A percentile compares a stretch with the other conserved stretches of the same genome.
phyloP scores from a whole-genome alignment of 345 rosid genomes.

The Lepidium aucheri region DNA sequence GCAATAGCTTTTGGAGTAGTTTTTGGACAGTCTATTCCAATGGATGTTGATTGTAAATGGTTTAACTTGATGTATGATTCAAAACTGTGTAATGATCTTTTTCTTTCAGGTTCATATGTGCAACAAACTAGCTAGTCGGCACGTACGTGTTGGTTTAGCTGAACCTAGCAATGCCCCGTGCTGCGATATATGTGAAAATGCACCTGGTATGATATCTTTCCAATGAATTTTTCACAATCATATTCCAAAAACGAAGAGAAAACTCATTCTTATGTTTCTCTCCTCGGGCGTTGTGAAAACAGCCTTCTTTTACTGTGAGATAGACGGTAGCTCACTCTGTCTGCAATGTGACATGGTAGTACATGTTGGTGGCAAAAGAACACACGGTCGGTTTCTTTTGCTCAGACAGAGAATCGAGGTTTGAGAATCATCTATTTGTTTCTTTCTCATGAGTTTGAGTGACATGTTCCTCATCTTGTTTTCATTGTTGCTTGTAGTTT shows the following conservation, averaged over 20 bases:
- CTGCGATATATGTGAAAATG: conserved; percentile 81
- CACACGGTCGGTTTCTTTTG: conserved; percentile 65
- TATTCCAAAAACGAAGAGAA: neutral
- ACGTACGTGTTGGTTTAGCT: conserved; percentile 72
- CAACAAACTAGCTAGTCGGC: conserved; percentile 80
- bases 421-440: conserved; percentile 20
- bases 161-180: conserved; percentile 65
- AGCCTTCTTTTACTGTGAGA: conserved; percentile 85
- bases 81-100: neutral
- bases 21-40: neutral
- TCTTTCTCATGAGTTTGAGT: neutral
- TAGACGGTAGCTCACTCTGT: conserved; percentile 82
- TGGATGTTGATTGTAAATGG: neutral
- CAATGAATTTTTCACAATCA: neutral
- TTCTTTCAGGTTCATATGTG: conserved; percentile 67
- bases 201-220: conserved; percentile 50
- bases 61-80: neutral
- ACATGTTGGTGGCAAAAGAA: conserved; percentile 88
- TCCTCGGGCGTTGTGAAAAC: conserved; percentile 19
- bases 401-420: conserved; percentile 81
- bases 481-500: conserved; percentile 39
- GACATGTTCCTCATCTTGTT: neutral
- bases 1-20: neutral
- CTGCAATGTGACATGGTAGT: conserved; percentile 85
- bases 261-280: conserved; percentile 17